Conservation (phyloP, 1,284 basidiomycete species). For the Puccinia hordei region DNA sequence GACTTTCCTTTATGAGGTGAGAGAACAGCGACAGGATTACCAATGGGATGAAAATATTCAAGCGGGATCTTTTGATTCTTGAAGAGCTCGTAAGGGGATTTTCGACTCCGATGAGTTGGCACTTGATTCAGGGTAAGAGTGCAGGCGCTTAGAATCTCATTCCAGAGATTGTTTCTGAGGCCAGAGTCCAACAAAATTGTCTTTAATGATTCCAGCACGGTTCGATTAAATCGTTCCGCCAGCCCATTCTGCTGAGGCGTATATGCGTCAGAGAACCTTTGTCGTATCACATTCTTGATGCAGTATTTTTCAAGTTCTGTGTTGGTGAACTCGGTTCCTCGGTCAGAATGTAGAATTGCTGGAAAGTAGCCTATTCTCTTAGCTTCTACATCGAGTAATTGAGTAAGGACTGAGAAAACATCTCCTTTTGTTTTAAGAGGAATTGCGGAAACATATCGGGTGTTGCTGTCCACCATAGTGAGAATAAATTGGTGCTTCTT, state of each 20-base stretch:
- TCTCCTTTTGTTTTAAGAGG: not conserved
- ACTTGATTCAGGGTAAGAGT: conserved; percentile 23
- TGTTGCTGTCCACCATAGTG: not conserved
- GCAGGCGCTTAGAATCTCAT: not conserved
- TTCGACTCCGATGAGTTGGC: no score
- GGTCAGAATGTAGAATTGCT: not conserved
- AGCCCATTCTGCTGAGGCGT: no score
- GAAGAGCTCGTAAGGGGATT: conserved; percentile 18
- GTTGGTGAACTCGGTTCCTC: not conserved
- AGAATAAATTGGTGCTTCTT: not conserved
- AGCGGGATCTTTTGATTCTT: not conserved
- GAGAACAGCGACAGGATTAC: no score
- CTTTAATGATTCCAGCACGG: not conserved
- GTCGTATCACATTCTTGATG: not conserved
- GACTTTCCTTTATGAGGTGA: not conserved
- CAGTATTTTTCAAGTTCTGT: not conserved
- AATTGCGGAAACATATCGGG: not conserved
- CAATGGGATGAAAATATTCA: not conserved
- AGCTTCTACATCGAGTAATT: not conserved
- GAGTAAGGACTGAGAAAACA: not conserved
- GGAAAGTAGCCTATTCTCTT: not conserved
- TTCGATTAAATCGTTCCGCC: conserved; percentile 19
- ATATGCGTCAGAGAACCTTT: not conserved
- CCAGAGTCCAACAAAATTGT: not conserved
- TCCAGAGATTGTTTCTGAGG: not conserved